Evolutionary conservation across 192 early-diverging fungal genomes (phyloP).

Genomic region (Coemansia furcata): DNA sequence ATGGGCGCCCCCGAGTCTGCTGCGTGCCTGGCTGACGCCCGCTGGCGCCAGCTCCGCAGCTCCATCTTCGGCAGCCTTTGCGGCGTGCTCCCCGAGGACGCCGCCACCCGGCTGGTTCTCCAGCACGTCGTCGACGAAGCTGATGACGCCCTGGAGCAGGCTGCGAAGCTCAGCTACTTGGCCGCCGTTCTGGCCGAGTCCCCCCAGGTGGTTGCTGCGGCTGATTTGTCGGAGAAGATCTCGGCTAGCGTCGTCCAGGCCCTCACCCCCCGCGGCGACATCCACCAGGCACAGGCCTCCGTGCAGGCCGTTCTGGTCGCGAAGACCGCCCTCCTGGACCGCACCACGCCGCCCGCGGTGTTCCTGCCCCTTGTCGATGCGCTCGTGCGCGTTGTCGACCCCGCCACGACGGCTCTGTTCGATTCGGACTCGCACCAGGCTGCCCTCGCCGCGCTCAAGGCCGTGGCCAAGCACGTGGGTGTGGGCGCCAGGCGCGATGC

Average conservation of each 20-base stretch:
- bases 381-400: constrained; percentile 27
- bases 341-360: not conserved
- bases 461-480: constrained; percentile 49
- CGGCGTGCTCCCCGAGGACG: constrained; percentile 14
- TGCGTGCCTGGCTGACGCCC: constrained; percentile 7
- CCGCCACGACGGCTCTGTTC: constrained; percentile 14
- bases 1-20: not conserved
- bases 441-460: constrained; percentile 57
- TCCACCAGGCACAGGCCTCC: constrained; percentile 23
- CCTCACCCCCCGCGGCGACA: constrained; percentile 48
- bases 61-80: constrained; percentile 40
- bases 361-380: constrained; percentile 6
- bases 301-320: constrained; percentile 31
- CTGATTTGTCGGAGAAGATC: constrained; percentile 59
- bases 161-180: constrained; percentile 72
- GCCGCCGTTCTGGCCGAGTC: constrained; percentile 65
- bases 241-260: constrained; percentile 59
- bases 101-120: constrained; percentile 16
- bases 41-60: constrained; percentile 32
- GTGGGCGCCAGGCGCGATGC: constrained; percentile 41
- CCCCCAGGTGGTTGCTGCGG: constrained; percentile 55
- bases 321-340: constrained; percentile 23
- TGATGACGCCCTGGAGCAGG: constrained; percentile 43
- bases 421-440: constrained; percentile 53
- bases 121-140: constrained; percentile 14